Evolutionary conservation across 1,284 basidiomycete genomes (phyloP).

Genomic region (Stygiomarasmius scandens): DNA sequence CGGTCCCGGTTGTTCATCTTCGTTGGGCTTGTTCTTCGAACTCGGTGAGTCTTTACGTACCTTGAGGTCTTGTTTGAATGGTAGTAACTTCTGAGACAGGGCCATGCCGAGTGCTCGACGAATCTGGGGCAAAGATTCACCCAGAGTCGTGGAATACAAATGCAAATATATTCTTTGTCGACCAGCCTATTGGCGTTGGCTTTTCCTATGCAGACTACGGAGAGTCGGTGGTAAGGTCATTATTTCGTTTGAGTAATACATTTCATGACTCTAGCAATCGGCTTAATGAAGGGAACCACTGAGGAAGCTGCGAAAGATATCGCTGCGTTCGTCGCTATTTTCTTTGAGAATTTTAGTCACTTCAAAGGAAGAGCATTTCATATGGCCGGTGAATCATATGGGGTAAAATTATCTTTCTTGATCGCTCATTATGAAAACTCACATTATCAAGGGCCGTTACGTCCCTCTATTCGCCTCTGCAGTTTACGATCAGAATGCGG

Average conservation of each 20-base stretch:
- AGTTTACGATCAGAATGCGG: conserved; percentile 78
- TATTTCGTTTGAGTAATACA: not conserved
- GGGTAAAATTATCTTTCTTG: conserved; percentile 38
- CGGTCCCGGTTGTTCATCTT: conserved; percentile 54
- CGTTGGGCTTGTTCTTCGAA: conserved; percentile 70
- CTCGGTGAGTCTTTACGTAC: conserved; percentile 38
- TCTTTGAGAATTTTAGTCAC: conserved; percentile 71
- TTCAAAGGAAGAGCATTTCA: conserved; percentile 72
- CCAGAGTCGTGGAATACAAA: conserved; percentile 70
- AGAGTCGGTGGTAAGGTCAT: conserved; percentile 52
- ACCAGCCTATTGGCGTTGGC: conserved; percentile 68
- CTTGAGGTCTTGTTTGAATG: not conserved
- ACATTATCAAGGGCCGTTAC: conserved; percentile 66
- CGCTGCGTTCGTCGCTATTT: conserved; percentile 68
- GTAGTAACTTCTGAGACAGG: conserved; percentile 24
- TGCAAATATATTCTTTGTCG: conserved; percentile 73
- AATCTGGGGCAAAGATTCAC: conserved; percentile 51
- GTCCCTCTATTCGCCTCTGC: conserved; percentile 82
- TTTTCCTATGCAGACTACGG: conserved; percentile 78
- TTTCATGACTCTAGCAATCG: not conserved
- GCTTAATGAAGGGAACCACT: conserved; percentile 48
- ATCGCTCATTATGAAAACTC: too few species aligned
- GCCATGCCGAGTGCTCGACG: conserved; percentile 53
- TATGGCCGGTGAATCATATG: conserved; percentile 78
- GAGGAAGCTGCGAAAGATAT: conserved; percentile 74